Conservation (phyloP, 2,329 filamentous ascomycete genomes). For the Sphaerulina populicola region DNA sequence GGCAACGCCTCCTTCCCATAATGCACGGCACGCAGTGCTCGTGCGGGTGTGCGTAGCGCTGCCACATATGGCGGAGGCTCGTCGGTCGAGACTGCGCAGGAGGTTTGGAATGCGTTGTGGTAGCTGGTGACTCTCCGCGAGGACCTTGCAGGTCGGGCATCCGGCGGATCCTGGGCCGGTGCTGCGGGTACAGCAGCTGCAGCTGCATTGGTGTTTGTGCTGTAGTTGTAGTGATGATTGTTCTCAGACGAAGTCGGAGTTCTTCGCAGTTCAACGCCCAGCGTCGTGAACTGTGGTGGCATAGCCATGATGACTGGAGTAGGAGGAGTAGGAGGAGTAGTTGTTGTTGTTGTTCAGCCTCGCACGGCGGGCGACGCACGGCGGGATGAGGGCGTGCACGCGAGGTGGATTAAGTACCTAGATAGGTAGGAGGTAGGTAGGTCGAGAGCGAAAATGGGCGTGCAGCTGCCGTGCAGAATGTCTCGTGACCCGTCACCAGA, state of each 20-base stretch:
- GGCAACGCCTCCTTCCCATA: constrained; percentile 28
- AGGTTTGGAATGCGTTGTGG: constrained; percentile 32
- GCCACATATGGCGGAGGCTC: constrained; percentile 29
- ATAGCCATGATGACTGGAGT: background rate
- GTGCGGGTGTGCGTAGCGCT: constrained; percentile 17
- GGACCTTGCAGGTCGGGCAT: constrained; percentile 7
- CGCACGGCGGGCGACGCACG: background rate
- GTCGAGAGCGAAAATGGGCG: background rate
- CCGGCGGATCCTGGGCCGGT: constrained; percentile 3
- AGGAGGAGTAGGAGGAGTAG: too few relatives aligned
- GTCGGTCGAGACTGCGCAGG: constrained; percentile 26
- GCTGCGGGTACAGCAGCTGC: background rate
- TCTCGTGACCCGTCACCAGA: background rate
- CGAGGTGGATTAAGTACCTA: background rate
- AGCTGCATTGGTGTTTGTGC: background rate
- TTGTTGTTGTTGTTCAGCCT: background rate
- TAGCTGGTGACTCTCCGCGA: constrained; percentile 28
- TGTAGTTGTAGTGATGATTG: too few relatives aligned
- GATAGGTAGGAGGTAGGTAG: too few relatives aligned
- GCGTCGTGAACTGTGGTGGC: background rate
- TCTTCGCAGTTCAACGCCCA: constrained; percentile 3
- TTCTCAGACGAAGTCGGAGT: background rate
- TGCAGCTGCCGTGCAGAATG: background rate
- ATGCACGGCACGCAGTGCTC: constrained; percentile 9
- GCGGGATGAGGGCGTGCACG: background rate